Evolutionary conservation across 208 protist species (phyloP).

Genomic region (Crithidia expoeki): DNA sequence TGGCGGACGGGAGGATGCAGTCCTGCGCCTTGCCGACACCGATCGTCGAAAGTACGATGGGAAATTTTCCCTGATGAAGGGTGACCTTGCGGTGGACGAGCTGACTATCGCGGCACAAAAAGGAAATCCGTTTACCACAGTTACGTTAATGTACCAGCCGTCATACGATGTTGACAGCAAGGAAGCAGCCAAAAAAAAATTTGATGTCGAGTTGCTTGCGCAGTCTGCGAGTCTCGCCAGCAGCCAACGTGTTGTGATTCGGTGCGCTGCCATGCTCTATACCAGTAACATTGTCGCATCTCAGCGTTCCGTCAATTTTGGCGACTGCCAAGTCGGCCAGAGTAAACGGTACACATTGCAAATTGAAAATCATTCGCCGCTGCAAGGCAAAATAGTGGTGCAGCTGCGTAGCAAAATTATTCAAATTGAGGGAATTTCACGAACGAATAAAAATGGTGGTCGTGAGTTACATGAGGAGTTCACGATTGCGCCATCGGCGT

Average conservation of each 20-base stretch:
- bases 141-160: constrained; percentile 67
- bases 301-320: constrained; percentile 78
- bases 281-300: constrained; percentile 82
- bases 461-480: constrained; percentile 74
- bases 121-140: constrained; percentile 25
- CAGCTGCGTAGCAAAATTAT: constrained; percentile 90
- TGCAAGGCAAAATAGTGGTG: constrained; percentile 71
- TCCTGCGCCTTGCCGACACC: constrained; percentile 45
- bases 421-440: constrained; percentile 61
- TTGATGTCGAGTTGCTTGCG: constrained; percentile 74
- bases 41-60: constrained; percentile 62
- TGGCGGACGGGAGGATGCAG: constrained; percentile 56
- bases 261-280: constrained; percentile 73
- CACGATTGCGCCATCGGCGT: constrained; percentile 67
- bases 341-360: constrained; percentile 69
- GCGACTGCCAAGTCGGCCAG: constrained; percentile 84
- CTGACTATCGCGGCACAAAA: constrained; percentile 55
- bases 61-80: constrained; percentile 56
- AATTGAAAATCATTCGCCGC: constrained; percentile 80
- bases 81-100: constrained; percentile 59
- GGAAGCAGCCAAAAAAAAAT: constrained; percentile 63
- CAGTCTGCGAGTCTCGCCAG: constrained; percentile 27
- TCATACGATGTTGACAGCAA: constrained; percentile 57
- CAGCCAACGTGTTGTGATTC: constrained; percentile 65
- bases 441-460: constrained; percentile 8